A percentile compares a stretch with the other conserved stretches of the same genome.
These are phyloP conservation scores for Lactifluus subvellereus DNA, from an alignment of 768 basidiomycete genomes.

Conservation along the genomic window DNA sequence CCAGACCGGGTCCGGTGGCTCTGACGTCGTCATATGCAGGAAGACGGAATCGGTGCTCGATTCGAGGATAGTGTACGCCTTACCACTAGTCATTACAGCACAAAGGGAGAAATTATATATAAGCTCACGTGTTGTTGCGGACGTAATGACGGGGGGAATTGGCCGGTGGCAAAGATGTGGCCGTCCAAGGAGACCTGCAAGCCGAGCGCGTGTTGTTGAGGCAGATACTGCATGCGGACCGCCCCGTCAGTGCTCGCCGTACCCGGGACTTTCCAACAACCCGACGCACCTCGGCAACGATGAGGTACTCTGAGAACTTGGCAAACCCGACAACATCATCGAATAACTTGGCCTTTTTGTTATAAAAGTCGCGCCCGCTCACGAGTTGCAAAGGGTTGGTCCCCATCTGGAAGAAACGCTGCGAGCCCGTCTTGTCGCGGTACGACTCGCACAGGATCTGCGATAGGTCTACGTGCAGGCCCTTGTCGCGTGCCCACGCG, in stretches of 20 bases:
- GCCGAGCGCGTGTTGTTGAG: conserved; percentile 55
- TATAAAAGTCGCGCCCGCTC: conserved; percentile 68
- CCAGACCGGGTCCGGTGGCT: conserved; percentile 67
- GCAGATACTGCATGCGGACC: conserved; percentile 40
- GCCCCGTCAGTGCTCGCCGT: not conserved
- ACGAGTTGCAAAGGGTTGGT: conserved; percentile 74
- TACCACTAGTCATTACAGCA: not conserved
- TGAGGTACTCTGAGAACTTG: conserved; percentile 93
- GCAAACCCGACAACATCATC: conserved; percentile 90
- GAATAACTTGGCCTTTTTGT: conserved; percentile 69
- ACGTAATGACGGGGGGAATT: conserved; percentile 87
- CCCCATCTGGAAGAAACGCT: conserved; percentile 46
- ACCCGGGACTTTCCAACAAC: not conserved
- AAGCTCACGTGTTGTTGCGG: conserved; percentile 79
- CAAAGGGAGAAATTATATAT: not conserved
- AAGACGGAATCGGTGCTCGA: conserved; percentile 91
- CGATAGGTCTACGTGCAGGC: conserved; percentile 72
- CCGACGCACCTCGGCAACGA: conserved; percentile 80
- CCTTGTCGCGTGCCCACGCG: conserved; percentile 81
- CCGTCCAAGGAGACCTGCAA: conserved; percentile 94
- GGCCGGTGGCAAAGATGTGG: conserved; percentile 71
- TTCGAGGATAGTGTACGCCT: conserved; percentile 94
- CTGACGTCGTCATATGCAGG: conserved; percentile 91
- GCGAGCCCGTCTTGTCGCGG: conserved; percentile 72
- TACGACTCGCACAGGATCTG: conserved; percentile 94